Base-by-base conservation (phyloP, 2,329 filamentous ascomycete genomes). In the Thielaviopsis punctulata region DNA sequence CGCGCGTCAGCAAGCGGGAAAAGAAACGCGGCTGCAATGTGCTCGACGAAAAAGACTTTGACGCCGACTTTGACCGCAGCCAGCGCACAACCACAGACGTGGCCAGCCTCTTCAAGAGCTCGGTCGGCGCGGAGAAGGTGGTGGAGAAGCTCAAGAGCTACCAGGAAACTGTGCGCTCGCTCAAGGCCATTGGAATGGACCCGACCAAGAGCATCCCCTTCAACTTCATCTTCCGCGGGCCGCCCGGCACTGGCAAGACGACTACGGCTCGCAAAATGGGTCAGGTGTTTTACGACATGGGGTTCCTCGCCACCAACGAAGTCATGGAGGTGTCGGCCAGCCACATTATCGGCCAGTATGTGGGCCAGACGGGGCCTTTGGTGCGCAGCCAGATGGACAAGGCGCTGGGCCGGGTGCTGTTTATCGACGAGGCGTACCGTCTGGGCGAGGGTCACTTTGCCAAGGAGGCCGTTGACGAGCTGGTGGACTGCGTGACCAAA, bases 241-340 rank as follows among this genome's bases (percentile, higher is more conserved):
- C 66, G 0, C 79, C 79, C 13, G 80, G 79, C 0, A 87, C 83
- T 0, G 84, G 84, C 0, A 88, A 88, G 59, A 86, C 83, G 0
- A 80, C 79, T 0, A 86, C 70, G 0, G 85, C 85, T 0, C 67
- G 73, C n/a, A 83, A 80, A 56, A 84, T 89, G 72, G 84, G 84
- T 3, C 75, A 85, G 56, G 69, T 89, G 0, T 89, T 77, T 59
- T 88, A 85, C 59, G 79, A 88, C 58, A 76, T 87, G 71, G 82
- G 82, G 0, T 75, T 88, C 30, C 65, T 89, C 0, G 65, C 75
- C 0, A 68, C 68, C 0, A 71, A 69, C 0, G 73, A 80, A 23
- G 79, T 87, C 0, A 61, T 79, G 0, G 80, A 86, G 51, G 76
- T 72, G 45, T 87, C 84, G 0, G 79, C 80, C 0, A 77, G 78